Conservation (phyloP, 108 stramenopile species). For the Stephanodiscus triporus region DNA sequence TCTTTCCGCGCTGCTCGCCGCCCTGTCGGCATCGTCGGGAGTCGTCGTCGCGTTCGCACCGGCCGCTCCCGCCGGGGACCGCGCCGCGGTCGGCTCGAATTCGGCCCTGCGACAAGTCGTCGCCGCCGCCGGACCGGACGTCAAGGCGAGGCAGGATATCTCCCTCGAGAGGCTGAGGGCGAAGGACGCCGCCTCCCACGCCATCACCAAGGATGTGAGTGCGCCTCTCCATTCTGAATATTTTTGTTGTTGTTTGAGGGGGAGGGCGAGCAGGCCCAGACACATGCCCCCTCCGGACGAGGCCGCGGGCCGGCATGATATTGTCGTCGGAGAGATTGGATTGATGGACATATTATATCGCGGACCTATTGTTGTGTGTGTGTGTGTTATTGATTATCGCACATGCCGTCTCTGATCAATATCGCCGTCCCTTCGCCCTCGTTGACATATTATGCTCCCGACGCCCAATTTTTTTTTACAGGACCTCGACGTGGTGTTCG, state of each 20-base stretch:
- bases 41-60: slow-evolving; percentile 32
- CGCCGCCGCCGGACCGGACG: slow-evolving; percentile 57
- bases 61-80: slow-evolving; percentile 11
- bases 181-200: slow-evolving; percentile 68
- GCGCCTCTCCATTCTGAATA: neutral
- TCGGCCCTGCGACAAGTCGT: slow-evolving; percentile 30
- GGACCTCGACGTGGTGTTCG: slow-evolving; percentile 78
- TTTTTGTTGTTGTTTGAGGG: neutral
- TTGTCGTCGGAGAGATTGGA: too few relatives aligned
- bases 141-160: slow-evolving; percentile 60
- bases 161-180: slow-evolving; percentile 62
- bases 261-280: neutral
- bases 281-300: too few relatives aligned
- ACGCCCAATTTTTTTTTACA: slow-evolving; percentile 30
- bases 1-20: slow-evolving; percentile 29
- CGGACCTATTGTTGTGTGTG: too few relatives aligned
- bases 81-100: slow-evolving; percentile 16
- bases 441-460: too few relatives aligned
- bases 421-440: neutral
- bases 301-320: too few relatives aligned
- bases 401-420: slow-evolving; percentile 8
- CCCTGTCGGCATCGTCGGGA: neutral
- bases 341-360: too few relatives aligned
- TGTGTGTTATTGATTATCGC: too few relatives aligned
- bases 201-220: slow-evolving; percentile 74